Percentiles rank a stretch among this genome's conserved stretches.
phyloP scores from a whole-genome alignment of 305 asterid species.

The Ruellia speciosa region DNA sequence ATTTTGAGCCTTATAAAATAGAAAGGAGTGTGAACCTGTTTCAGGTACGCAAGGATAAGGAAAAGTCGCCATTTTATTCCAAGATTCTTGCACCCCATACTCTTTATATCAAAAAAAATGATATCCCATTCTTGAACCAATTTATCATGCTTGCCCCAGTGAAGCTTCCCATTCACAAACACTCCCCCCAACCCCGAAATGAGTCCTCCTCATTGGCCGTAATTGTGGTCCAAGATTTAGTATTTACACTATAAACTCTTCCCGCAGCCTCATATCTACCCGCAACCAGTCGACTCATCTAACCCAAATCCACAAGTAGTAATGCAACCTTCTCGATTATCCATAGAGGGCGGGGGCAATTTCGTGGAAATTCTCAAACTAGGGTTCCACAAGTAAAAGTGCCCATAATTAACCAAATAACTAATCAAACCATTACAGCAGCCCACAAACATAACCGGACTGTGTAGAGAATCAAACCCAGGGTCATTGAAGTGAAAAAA shows the following conservation, averaged over 20 bases:
- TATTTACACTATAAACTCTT: constrained; percentile 26
- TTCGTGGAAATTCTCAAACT: constrained; percentile 18
- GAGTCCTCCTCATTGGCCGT: constrained; percentile 2
- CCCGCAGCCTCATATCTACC: constrained; percentile 9
- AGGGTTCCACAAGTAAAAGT: constrained; percentile 31
- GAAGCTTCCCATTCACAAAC: constrained; percentile 38
- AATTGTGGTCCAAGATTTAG: constrained; percentile 28
- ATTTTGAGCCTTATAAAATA: too few species aligned
- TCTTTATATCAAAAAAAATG: constrained; percentile 29
- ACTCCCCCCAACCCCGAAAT: constrained; percentile 19
- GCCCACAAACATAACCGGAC: too few species aligned
- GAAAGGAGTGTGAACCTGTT: too few species aligned
- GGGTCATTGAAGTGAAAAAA: constrained; percentile 22
- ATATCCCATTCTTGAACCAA: constrained; percentile 6
- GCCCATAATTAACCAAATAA: constrained; percentile 1
- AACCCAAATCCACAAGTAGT: constrained; percentile 27
- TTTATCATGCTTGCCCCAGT: constrained; percentile 22
- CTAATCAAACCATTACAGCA: constrained; percentile 25
- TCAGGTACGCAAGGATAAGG: constrained; percentile 2
- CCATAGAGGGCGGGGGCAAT: background rate
- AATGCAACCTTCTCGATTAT: background rate
- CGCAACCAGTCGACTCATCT: constrained; percentile 13
- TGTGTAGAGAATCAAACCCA: too few species aligned
- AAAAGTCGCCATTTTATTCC: constrained; percentile 23
- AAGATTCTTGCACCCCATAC: constrained; percentile 30